Percentiles rank a stretch among this genome's conserved stretches.
phyloP scores from a whole-genome alignment of 352 stramenopile species.

The Phytopythium sindhum region DNA sequence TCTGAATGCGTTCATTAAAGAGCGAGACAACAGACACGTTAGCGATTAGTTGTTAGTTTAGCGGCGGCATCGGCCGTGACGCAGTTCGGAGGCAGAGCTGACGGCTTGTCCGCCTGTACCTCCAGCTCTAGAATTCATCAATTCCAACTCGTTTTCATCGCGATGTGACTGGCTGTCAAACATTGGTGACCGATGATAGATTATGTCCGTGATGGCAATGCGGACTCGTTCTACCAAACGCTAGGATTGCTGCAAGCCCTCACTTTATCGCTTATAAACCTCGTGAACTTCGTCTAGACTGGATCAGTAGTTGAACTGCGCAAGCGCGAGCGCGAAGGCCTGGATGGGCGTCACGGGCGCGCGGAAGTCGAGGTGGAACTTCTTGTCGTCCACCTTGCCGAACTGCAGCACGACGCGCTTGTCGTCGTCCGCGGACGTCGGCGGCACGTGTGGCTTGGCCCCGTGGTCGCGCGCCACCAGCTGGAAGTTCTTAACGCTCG shows the following conservation, averaged over 20 bases:
- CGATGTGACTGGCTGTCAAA: background rate
- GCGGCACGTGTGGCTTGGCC: background rate
- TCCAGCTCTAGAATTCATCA: background rate
- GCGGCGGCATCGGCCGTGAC: background rate
- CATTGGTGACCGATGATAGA: too few species aligned
- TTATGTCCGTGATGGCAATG: too few species aligned
- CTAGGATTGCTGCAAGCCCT: too few species aligned
- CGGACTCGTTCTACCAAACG: too few species aligned
- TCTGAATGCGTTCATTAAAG: background rate
- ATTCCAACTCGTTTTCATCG: background rate
- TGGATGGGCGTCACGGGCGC: slow-evolving; percentile 71
- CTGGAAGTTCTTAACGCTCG: slow-evolving; percentile 83
- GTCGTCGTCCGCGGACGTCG: slow-evolving; percentile 11
- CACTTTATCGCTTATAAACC: too few species aligned
- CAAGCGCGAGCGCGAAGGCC: slow-evolving; percentile 60
- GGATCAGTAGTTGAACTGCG: slow-evolving; percentile 67
- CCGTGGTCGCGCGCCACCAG: slow-evolving; percentile 23
- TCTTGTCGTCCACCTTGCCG: slow-evolving; percentile 74
- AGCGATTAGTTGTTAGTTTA: background rate
- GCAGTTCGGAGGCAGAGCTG: background rate
- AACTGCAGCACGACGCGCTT: slow-evolving; percentile 60
- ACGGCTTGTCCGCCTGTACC: background rate
- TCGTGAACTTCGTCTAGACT: too few species aligned
- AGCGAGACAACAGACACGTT: background rate
- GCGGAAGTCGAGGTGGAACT: slow-evolving; percentile 79